Base-by-base conservation (phyloP, 768 basidiomycete genomes). In the Cystofilobasidium macerans region DNA sequence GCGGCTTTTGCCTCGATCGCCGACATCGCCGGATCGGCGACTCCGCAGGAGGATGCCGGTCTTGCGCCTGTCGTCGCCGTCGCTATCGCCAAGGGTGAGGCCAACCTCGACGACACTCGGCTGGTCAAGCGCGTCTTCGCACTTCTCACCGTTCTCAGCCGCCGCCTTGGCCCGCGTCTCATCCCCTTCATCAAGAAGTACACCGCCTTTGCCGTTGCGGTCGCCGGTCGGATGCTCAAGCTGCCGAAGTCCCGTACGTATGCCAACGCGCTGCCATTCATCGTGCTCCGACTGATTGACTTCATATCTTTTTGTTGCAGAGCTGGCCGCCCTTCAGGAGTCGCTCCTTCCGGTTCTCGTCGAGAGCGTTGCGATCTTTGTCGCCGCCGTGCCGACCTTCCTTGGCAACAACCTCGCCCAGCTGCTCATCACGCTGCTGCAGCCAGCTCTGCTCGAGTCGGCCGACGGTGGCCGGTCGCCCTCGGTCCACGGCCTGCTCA, bases 121-220 rank as follows among this genome's bases (percentile, higher is more conserved):
- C 77, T 14, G 84, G 84, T 2, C 68, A 89, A 64, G 75, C 79
- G 35, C 9, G 58, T 68, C 54, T 68, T 68, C 26, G 62, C 56
- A 2, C 80, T 84, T 1, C 73, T 92, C 35, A 75, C 82, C 6
- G 78, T 83, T 38, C 79, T 91, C 64, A 94, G 90, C 24, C 74
- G 79, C 24, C 84, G 85, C 54, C 81, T 97, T 26, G 90, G 89
- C 0, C 89, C 93, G 14, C 85, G 94, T 0, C 80, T 91, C 58
- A 90, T 99, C 58, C 90, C 94, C 6, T 81, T 84, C 76, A 86
- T 95, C 77, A 83, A 83, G 61, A 80, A 83, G 18, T 82, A 93
- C 54, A 81, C 87, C 20, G 76, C 82, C 6, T 80, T 84, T 61
- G 83, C 83, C 65, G 77, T 84, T n/a, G 51, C 58, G 3, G 45